phyloP scores from a whole-genome alignment of 75 land plant genomes.

The Adiantum capillusveneris region DNA sequence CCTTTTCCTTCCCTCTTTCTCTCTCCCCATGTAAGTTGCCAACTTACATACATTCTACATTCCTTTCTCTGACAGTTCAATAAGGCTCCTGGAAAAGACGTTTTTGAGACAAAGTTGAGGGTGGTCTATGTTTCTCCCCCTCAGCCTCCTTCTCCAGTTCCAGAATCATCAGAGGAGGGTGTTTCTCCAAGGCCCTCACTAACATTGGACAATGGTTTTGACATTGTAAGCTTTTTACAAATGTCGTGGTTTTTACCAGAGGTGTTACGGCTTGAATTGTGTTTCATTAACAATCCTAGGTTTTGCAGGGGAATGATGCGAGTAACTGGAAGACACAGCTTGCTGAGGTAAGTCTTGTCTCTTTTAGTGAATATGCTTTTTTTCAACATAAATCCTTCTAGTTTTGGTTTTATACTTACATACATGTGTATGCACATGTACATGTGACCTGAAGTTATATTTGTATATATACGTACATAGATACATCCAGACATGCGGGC shows the following conservation, averaged over 20 bases:
- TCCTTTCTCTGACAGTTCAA: conserved; percentile 57
- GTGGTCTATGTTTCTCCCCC: conserved; percentile 69
- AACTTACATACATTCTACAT: too few species aligned
- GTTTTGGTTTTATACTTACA: too few species aligned
- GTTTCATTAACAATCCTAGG: neutral
- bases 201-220: conserved; percentile 12
- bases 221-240: conserved; percentile 7
- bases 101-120: conserved; percentile 56
- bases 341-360: neutral
- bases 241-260: neutral
- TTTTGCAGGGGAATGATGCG: conserved; percentile 2
- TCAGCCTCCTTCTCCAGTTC: conserved; percentile 75
- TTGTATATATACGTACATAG: too few species aligned
- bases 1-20: too few species aligned
- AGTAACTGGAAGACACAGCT: neutral
- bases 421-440: too few species aligned
- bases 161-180: conserved; percentile 63
- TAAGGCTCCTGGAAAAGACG: conserved; percentile 52
- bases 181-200: conserved; percentile 45
- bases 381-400: too few species aligned
- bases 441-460: too few species aligned
- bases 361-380: neutral
- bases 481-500: too few species aligned
- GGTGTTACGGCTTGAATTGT: neutral
- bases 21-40: too few species aligned